Evolutionary conservation across 768 basidiomycete species (phyloP), one percentile per base, ranked within the genome.

Genomic region (Leucosporidium yakuticum): DNA sequence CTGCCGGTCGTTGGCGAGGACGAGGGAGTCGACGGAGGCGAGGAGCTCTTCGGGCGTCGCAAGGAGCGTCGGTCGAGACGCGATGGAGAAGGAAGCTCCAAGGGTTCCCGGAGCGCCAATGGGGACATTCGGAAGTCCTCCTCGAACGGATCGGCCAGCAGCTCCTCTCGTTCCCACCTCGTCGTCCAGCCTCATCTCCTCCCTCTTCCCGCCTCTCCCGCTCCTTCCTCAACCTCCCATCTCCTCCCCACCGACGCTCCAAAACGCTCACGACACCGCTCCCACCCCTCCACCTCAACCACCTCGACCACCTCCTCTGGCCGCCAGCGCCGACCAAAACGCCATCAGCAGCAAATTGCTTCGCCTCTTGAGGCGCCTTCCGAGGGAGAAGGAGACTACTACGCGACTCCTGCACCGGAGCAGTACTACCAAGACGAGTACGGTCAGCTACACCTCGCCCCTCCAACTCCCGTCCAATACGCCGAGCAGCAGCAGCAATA

Each of bases 351-450:
- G 39, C 39, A 44, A 44, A 44, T 15, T 15, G 2, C 39, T 44
- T 20, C 63, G 64, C 48, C n/a, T 17, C 27, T 44, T 39, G 23
- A 29, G 21, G 53, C 31, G 14, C 27, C 36, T 21, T 14, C 31
- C 11, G 27, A 25, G 25, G 20, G 34, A 25, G 34, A 56, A 17
- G n/a, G 6, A 7, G 36, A 23, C 49, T 49, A 23, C 27, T 19
- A 34, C 9, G 15, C 14, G 5, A 20, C 23, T 32, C 31, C 15
- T 19, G 44, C 17, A 7, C 20, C 48, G 20, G 29, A n/a, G 60
- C 29, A 39, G 34, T 67, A 61, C 55, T 67, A 39, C 34, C 25
- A 62, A 25, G 65, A 62, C 54, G 65, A 56, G 49, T 6, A 57
- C 36, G 65, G 65, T 8, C 65, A 62, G 27, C 54, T 67, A 5